Conservation (phyloP, 352 stramenopile genomes). For the Pythium oligandrum region DNA sequence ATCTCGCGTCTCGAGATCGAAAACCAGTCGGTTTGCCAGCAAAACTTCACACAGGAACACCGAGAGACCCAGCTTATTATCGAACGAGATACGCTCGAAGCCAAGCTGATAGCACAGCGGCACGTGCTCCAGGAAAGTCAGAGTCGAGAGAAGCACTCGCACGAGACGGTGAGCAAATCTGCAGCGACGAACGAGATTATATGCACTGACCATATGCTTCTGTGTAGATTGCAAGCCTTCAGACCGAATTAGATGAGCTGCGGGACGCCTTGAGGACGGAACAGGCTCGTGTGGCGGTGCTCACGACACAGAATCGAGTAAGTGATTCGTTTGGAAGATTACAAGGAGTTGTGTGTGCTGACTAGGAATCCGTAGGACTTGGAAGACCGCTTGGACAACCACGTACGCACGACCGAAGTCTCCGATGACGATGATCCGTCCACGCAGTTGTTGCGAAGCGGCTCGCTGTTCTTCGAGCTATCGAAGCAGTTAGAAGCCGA, state of each 20-base stretch:
- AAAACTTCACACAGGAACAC: constrained; percentile 19
- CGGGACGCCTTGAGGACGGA: constrained; percentile 28
- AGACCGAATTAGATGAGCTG: constrained; percentile 29
- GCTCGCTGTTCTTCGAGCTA: constrained; percentile 47
- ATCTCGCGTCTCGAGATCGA: constrained; percentile 36
- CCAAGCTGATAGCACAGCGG: constrained; percentile 13
- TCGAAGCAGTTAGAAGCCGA: constrained; percentile 29
- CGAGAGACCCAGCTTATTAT: constrained; percentile 18
- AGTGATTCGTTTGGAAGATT: neutral
- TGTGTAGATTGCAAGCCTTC: constrained; percentile 21
- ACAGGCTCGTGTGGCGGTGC: constrained; percentile 26
- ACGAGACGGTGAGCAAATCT: no score
- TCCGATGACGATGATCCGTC: constrained; percentile 6
- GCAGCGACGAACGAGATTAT: no score
- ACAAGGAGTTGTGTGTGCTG: neutral
- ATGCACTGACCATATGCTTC: no score
- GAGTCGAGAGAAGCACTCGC: no score
- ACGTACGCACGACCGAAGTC: neutral
- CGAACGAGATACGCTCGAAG: constrained; percentile 16
- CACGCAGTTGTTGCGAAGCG: constrained; percentile 18
- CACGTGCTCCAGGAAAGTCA: constrained; percentile 5
- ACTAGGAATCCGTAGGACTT: constrained; percentile 19
- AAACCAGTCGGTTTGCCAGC: constrained; percentile 31
- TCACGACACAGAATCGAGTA: constrained; percentile 28
- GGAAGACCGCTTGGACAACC: constrained; percentile 11